Percentiles rank a stretch among this genome's conserved stretches.
phyloP scores from a whole-genome alignment of 768 basidiomycete species.

The Lanmaoa rubissima region DNA sequence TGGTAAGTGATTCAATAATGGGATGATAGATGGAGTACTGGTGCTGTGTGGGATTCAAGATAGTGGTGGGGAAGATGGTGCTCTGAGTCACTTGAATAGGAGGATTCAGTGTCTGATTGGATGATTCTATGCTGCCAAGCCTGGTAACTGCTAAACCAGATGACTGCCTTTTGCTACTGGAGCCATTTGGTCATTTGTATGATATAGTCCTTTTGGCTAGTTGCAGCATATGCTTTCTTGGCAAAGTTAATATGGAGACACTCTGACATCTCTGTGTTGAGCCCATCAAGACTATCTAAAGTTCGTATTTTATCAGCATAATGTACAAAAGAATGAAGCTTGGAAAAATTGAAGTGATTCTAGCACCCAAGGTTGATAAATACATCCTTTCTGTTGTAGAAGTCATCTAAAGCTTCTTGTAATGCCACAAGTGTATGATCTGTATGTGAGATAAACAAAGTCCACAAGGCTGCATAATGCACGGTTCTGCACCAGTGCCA shows the following conservation, averaged over 20 bases:
- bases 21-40: too few species aligned
- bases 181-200: slow-evolving; percentile 4
- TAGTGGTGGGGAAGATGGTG: too few species aligned
- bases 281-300: neutral
- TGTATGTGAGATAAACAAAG: neutral
- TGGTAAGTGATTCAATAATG: neutral
- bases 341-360: neutral
- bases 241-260: neutral
- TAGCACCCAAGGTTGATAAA: neutral
- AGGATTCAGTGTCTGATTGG: too few species aligned
- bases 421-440: neutral
- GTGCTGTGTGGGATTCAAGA: too few species aligned
- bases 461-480: neutral
- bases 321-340: neutral
- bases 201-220: neutral
- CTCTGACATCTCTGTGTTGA: neutral
- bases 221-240: neutral
- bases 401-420: neutral
- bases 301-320: neutral
- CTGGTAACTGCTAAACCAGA: neutral
- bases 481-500: neutral
- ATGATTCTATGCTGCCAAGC: neutral
- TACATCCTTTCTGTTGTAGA: neutral
- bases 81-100: too few species aligned
- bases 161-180: neutral